Percentiles rank a stretch among this genome's conserved stretches.
Conservation (phyloP, 108 stramenopile species). For the Skeletonema tropicum region DNA sequence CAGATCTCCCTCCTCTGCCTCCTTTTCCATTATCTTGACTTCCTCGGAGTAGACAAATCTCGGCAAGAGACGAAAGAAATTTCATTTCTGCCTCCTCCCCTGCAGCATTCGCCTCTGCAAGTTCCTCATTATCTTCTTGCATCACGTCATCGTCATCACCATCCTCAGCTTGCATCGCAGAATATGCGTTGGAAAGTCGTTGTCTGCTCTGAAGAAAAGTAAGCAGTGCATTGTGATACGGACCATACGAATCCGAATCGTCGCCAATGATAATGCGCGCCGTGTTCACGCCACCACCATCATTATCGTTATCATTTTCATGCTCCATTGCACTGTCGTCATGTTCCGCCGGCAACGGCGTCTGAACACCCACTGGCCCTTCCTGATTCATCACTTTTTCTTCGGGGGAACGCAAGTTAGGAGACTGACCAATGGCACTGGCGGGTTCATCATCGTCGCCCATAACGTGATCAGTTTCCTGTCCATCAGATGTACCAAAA, state of each 20-base stretch:
- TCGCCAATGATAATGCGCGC: conserved; percentile 8
- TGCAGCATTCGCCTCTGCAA: conserved; percentile 20
- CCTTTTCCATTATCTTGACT: neutral
- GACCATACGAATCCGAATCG: conserved; percentile 44
- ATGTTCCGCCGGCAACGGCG: conserved; percentile 12
- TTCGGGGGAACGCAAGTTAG: conserved; percentile 6
- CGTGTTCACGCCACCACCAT: neutral
- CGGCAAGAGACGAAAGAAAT: conserved; percentile 35
- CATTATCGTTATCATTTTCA: neutral
- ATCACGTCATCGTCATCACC: conserved; percentile 12
- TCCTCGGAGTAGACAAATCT: conserved; percentile 19
- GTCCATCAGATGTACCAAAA: conserved; percentile 3
- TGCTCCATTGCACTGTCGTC: neutral
- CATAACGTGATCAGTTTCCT: neutral
- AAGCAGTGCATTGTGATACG: conserved; percentile 66
- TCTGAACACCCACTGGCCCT: conserved; percentile 28
- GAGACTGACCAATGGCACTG: neutral
- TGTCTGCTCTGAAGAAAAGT: conserved; percentile 50
- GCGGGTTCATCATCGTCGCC: neutral
- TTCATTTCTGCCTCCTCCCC: conserved; percentile 57
- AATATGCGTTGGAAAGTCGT: conserved; percentile 30
- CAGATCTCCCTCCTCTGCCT: neutral
- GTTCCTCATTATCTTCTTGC: neutral
- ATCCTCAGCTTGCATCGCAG: conserved; percentile 18
- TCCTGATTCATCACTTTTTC: neutral